Conservation (phyloP, 371 early-diverging fungal genomes). For the Mortierella sp. region DNA sequence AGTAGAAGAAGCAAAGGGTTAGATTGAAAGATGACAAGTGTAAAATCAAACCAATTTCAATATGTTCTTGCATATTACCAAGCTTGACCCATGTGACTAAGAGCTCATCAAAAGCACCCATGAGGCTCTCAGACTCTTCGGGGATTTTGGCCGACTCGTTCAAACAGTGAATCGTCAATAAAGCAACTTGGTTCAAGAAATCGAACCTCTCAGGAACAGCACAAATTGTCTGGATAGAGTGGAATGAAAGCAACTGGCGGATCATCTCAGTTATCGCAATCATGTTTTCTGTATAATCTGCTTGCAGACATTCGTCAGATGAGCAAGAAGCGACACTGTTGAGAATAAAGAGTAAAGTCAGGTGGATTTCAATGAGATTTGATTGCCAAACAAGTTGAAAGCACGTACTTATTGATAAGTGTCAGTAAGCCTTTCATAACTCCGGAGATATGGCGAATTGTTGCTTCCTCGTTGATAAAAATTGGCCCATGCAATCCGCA, state of each 20-base stretch:
- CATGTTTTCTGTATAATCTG: conserved; percentile 54
- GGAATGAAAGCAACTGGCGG: conserved; percentile 51
- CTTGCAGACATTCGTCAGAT: conserved; percentile 49
- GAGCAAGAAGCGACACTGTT: conserved; percentile 45
- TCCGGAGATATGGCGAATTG: conserved; percentile 61
- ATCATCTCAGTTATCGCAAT: conserved; percentile 57
- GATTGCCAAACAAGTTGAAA: conserved; percentile 57
- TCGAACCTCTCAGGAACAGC: conserved; percentile 69
- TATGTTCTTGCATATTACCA: conserved; percentile 48
- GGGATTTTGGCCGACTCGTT: conserved; percentile 65
- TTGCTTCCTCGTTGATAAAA: conserved; percentile 63
- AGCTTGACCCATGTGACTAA: conserved; percentile 79
- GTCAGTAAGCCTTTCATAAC: conserved; percentile 69
- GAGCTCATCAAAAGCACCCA: conserved; percentile 79
- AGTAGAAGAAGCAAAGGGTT: background rate
- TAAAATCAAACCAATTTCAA: background rate
- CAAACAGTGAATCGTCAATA: conserved; percentile 73
- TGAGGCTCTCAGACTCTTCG: conserved; percentile 66
- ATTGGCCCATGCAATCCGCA: conserved; percentile 78
- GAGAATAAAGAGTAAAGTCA: conserved; percentile 29
- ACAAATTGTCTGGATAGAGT: conserved; percentile 59
- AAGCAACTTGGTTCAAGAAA: conserved; percentile 72
- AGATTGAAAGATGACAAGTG: background rate
- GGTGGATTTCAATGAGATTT: conserved; percentile 42
- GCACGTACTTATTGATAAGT: conserved; percentile 68